These are phyloP conservation scores for Solanum phureja DNA, from an alignment of 257 asterid species.

Conservation along the genomic window DNA sequence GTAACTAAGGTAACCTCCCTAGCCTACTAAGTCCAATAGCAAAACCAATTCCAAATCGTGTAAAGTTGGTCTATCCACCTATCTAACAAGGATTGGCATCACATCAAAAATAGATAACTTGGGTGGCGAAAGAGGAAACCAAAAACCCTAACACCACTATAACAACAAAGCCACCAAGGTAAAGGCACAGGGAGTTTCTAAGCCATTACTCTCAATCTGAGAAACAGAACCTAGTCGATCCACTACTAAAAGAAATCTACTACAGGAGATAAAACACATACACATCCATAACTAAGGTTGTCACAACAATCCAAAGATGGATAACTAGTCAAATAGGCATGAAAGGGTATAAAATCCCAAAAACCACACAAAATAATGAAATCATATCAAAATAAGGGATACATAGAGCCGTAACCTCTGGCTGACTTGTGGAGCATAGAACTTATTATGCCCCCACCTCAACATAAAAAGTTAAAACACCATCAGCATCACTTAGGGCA, in stretches of 20 bases:
- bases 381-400: neutral
- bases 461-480: neutral
- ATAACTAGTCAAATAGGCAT: neutral
- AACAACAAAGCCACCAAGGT: neutral
- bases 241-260: neutral
- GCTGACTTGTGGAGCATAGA: too few species aligned
- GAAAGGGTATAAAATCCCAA: neutral
- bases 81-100: neutral
- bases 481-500: neutral
- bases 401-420: neutral
- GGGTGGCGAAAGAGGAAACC: neutral
- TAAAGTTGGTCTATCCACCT: neutral
- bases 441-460: neutral
- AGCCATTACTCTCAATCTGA: too few species aligned
- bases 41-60: neutral
- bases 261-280: neutral
- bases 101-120: neutral
- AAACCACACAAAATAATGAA: neutral
- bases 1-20: neutral
- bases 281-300: neutral
- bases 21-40: neutral
- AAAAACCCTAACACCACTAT: too few species aligned
- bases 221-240: neutral
- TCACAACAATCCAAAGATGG: neutral
- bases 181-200: neutral